Evolutionary conservation across 306 rosid genomes (phyloP), one percentile per base, ranked within the genome.

Genomic region (Trifolium fragiferum): DNA sequence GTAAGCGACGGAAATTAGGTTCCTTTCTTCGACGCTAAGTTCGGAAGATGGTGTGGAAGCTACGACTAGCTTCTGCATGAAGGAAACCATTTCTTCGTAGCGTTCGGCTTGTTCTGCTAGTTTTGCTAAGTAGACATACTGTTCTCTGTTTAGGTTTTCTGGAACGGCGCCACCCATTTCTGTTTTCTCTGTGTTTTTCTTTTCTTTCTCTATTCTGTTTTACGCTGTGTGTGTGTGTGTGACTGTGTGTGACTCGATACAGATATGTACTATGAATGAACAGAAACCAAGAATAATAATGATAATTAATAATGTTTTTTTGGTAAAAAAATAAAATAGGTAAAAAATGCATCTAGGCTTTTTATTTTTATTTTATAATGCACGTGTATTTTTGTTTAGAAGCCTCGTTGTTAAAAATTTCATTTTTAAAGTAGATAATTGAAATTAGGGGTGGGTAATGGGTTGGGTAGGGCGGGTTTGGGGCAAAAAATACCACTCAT

Each of bases 41-140:
- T 90, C 96, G 1, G 91, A 77, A 10, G 93, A 67, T 0, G 96
- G 96, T 10, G 96, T 90, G 18, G 82, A 78, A 6, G 76, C 75
- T 0, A 82, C 76, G 1, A 90, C 96, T 6, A 90, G 88, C 86
- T 90, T 90, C 82, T 90, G 87, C 96, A 90, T 88, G 84, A 90
- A 90, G 43, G 87, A 87, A 2, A 86, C 96, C 93, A 90, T 90
- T 82, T 90, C 96, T 38, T 90, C 96, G 44, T 90, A 90, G 4
- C 96, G 72, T 72, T 90, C 93, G 4, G 96, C 96, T 63, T 90
- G 96, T 78, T 90, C 93, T 5, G 96, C 85, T 0, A 90, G 86
- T 80, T 88, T 90, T 1, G 93, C 91, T 0, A 88, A 83, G 83
- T 88, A 90, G 16, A 90, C 89, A 72, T 86, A 85, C 58, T 90